Percentiles rank a stretch among this genome's conserved stretches.
These are phyloP conservation scores for Colletotrichum euphorbiae DNA, from an alignment of 2,329 filamentous ascomycete species.

Conservation along the genomic window DNA sequence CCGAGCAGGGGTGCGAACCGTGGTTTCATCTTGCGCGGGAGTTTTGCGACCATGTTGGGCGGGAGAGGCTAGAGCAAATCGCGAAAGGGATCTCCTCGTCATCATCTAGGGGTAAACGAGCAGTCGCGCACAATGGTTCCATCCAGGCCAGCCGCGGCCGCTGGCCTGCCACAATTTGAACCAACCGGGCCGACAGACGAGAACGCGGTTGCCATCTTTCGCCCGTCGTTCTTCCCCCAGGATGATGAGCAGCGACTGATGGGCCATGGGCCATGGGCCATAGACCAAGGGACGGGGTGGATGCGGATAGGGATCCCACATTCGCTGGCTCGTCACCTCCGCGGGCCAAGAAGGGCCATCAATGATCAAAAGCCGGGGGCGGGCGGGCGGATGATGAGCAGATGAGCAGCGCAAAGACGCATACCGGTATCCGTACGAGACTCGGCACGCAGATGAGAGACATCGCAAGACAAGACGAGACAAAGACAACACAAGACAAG, in stretches of 20 bases:
- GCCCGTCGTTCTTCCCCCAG: background rate
- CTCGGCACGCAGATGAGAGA: constrained; percentile 21
- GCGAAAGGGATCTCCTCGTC: constrained; percentile 23
- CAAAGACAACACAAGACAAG: constrained; percentile 25
- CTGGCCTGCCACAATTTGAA: constrained; percentile 1
- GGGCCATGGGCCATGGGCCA: constrained; percentile 6
- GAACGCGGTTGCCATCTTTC: background rate
- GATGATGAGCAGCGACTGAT: constrained; percentile 1
- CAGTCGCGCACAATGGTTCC: background rate
- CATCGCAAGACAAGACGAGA: constrained; percentile 18
- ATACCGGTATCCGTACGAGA: background rate
- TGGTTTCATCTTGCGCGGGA: constrained; percentile 40
- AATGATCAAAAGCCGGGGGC: background rate
- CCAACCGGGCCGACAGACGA: background rate
- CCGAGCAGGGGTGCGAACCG: constrained; percentile 31
- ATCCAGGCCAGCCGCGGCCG: constrained; percentile 13
- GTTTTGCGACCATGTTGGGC: constrained; percentile 6
- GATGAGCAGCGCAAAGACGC: constrained; percentile 2
- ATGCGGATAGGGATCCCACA: constrained; percentile 11
- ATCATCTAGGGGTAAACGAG: constrained; percentile 26
- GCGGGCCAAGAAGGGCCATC: background rate
- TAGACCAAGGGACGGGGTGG: constrained; percentile 12
- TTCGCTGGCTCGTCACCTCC: background rate
- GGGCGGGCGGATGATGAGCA: constrained; percentile 13
- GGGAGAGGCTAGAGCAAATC: constrained; percentile 35